Percentiles rank a stretch among this genome's conserved stretches.
Evolutionary conservation across 208 protist species (phyloP).

Genomic region (Naegleria gruberi): DNA sequence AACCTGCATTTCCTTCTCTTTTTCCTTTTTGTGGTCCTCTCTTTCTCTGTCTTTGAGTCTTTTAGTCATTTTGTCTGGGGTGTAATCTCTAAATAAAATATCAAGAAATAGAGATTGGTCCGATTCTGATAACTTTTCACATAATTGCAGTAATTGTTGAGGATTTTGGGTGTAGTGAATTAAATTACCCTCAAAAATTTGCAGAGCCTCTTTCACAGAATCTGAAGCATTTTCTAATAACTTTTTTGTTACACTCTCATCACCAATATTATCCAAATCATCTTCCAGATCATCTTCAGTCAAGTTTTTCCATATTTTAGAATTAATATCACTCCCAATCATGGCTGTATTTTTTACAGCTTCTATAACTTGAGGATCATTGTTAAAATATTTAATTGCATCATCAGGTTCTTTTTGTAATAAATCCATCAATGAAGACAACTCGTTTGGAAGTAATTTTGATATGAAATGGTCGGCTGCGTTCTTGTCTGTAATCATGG

Average conservation of each 20-base stretch:
- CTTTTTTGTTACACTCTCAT: background rate
- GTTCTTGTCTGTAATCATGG: background rate
- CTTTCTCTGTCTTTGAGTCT: background rate
- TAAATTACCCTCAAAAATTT: conserved; percentile 19
- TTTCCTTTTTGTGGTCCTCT: background rate
- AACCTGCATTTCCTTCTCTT: background rate
- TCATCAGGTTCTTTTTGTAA: conserved; percentile 24
- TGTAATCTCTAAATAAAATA: conserved; percentile 24
- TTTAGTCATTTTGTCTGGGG: conserved; percentile 21
- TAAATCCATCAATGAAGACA: conserved; percentile 1
- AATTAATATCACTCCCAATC: background rate
- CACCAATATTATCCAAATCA: background rate
- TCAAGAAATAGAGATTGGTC: conserved; percentile 21
- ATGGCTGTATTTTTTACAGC: background rate
- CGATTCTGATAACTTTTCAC: background rate
- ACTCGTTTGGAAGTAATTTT: background rate
- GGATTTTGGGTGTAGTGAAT: conserved; percentile 19
- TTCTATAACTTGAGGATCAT: conserved; percentile 1
- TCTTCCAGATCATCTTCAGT: background rate
- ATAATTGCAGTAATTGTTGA: background rate
- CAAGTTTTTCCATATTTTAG: background rate
- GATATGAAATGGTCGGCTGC: background rate
- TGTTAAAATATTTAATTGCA: conserved; percentile 11
- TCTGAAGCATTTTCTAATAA: background rate
- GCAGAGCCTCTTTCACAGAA: background rate